These are phyloP conservation scores for Strigomonas culicis DNA, from an alignment of 208 protist genomes.

Conservation along the genomic window DNA sequence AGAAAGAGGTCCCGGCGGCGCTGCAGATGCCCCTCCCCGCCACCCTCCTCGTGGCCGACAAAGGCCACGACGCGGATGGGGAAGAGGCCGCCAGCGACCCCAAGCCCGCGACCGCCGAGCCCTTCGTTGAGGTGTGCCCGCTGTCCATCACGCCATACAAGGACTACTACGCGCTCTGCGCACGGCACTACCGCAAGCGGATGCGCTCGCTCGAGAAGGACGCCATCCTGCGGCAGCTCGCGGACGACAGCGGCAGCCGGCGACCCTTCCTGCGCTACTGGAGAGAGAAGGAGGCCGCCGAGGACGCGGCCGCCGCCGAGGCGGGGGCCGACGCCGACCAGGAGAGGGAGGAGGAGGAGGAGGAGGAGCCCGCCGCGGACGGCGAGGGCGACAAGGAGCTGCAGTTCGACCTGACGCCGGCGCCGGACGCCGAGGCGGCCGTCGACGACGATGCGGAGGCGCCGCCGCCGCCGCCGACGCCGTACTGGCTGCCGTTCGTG, in stretches of 20 bases:
- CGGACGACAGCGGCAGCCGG: conserved; percentile 13
- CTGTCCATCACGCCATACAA: conserved; percentile 17
- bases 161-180: conserved; percentile 21
- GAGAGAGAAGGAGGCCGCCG: conserved; percentile 1
- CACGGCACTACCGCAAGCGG: conserved; percentile 14
- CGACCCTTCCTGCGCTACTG: conserved; percentile 17
- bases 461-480: conserved; percentile 19
- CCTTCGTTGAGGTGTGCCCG: background rate
- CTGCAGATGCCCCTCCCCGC: conserved; percentile 10
- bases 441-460: no score
- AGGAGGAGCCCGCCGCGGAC: conserved; percentile 21
- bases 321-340: conserved; percentile 17
- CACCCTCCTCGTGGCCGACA: background rate
- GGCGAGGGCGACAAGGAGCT: conserved; percentile 9
- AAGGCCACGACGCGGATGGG: conserved; percentile 2
- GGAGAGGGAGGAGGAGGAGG: conserved; percentile 18
- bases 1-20: conserved; percentile 6
- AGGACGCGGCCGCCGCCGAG: background rate
- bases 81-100: background rate
- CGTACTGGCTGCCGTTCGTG: conserved; percentile 64
- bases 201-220: conserved; percentile 17
- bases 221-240: conserved; percentile 27
- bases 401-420: conserved; percentile 11
- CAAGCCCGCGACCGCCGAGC: background rate
- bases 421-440: no score